Percentiles rank a stretch among this genome's conserved stretches.
These are phyloP conservation scores for Plantago elongata DNA, from an alignment of 257 asterid species.

Conservation along the genomic window DNA sequence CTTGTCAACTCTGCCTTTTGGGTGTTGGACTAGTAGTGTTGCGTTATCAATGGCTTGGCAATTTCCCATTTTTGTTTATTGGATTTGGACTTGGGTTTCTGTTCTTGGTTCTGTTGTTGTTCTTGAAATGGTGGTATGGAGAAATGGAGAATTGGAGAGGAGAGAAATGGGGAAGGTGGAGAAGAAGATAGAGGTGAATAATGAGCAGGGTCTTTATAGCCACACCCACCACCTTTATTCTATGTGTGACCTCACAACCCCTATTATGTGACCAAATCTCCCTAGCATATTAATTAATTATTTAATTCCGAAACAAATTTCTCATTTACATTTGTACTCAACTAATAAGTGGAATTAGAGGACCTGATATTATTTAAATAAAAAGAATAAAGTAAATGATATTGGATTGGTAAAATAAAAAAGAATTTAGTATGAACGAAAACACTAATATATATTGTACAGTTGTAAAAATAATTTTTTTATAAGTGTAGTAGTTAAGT, in stretches of 20 bases:
- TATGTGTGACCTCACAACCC: slow-evolving; percentile 20
- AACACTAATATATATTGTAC: too few species aligned
- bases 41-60: slow-evolving; percentile 95
- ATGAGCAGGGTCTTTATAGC: slow-evolving; percentile 23
- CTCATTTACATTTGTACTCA: too few species aligned
- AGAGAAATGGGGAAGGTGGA: slow-evolving; percentile 15
- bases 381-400: too few species aligned
- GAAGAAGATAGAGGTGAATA: slow-evolving; percentile 1
- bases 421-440: too few species aligned
- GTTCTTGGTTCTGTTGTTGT: neutral
- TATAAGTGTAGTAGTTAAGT: too few species aligned
- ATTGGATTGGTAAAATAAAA: too few species aligned
- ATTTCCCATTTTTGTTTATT: slow-evolving; percentile 55
- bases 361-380: too few species aligned
- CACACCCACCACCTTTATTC: slow-evolving; percentile 29
- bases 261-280: slow-evolving; percentile 15
- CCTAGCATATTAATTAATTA: neutral
- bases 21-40: slow-evolving; percentile 56
- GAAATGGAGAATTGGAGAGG: neutral
- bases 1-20: slow-evolving; percentile 65
- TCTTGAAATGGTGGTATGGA: slow-evolving; percentile 1
- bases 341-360: too few species aligned
- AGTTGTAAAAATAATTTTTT: too few species aligned
- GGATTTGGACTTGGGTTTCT: neutral
- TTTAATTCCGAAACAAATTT: too few species aligned